Evolutionary conservation across 192 early-diverging fungal genomes (phyloP), one percentile per base, ranked within the genome.

Genomic region (Gryganskiella cystojenkinii): DNA sequence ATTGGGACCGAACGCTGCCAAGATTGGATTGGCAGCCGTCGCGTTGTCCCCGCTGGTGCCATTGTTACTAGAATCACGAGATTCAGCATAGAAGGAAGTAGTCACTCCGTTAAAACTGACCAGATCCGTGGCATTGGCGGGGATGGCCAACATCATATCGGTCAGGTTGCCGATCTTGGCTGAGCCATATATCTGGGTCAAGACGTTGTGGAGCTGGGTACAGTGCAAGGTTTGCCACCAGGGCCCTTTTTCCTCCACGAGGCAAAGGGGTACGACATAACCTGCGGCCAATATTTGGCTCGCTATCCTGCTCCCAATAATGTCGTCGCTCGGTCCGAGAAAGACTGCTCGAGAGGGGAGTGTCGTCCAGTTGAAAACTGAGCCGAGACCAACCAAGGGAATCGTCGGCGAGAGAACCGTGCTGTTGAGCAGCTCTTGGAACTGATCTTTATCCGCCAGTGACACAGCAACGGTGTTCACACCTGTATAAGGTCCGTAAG

Each of bases 181-280:
- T 10, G 4, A 14, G 7, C 74, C 74, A 34, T 64, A 78, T 14
- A 78, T 64, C 33, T 44, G 37, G 13, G 40, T 22, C 1, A 78
- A 61, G 44, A 64, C 44, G 6, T 42, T 34, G 42, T 64, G 49
- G 6, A 78, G 61, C 53, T 69, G 46, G 0, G 55, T 59, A 22
- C 74, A 78, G 20, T 78, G 61, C 11, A 10, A 0, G 9, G 13
- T 3, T 45, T 78, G 74, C 74, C 74, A 78, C 66, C 66, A 78
- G 1, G 74, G 74, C 5, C 74, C 74, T 45, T 64, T 60, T 11
- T 69, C 65, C 42, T 78, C 74, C 14, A 78, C 37, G 7, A 78
- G 56, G 50, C 74, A 78, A 2, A 78, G 40, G 2, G 74, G 74
- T 13, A 64, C 55, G 2, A 33, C 27, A 42, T 54, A 78, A 15